phyloP scores from a whole-genome alignment of 2,329 filamentous ascomycete genomes.

The Simplicillium aogashimaense region DNA sequence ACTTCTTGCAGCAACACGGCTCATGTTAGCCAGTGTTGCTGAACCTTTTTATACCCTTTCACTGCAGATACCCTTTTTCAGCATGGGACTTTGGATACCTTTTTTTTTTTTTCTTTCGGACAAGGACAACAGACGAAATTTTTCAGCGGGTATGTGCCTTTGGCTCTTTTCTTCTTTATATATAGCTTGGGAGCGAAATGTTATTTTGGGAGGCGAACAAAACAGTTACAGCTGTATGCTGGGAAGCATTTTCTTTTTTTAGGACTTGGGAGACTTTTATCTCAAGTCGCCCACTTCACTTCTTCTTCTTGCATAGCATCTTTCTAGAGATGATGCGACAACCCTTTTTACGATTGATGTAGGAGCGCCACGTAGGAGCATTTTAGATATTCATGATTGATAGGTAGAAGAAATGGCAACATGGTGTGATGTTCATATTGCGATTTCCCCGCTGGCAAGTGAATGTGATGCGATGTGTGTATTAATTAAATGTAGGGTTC shows the following conservation, averaged over 20 bases:
- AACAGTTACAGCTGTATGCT: background rate
- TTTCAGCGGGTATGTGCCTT: too few relatives aligned
- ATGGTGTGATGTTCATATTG: background rate
- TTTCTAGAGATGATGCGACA: background rate
- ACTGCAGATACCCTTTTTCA: conserved; percentile 10
- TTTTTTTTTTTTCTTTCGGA: conserved; percentile 6
- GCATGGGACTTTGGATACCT: conserved; percentile 4
- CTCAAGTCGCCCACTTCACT: too few relatives aligned
- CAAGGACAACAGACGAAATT: too few relatives aligned
- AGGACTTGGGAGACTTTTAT: too few relatives aligned
- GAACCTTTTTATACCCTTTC: background rate
- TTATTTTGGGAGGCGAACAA: background rate
- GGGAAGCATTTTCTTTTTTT: background rate
- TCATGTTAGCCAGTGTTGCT: too few relatives aligned
- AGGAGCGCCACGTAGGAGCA: background rate
- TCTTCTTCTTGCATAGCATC: too few relatives aligned
- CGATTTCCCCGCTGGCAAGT: conserved; percentile 1
- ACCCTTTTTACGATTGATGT: background rate
- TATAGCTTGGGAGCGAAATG: conserved; percentile 2
- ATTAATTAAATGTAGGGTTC: conserved; percentile 10
- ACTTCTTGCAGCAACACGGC: too few relatives aligned
- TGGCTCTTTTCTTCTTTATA: conserved; percentile 6
- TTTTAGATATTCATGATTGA: background rate
- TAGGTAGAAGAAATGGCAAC: background rate
- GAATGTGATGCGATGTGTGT: conserved; percentile 2